Base-by-base conservation (phyloP, 176 grass and related monocot species). In the Olyra latifolia region DNA sequence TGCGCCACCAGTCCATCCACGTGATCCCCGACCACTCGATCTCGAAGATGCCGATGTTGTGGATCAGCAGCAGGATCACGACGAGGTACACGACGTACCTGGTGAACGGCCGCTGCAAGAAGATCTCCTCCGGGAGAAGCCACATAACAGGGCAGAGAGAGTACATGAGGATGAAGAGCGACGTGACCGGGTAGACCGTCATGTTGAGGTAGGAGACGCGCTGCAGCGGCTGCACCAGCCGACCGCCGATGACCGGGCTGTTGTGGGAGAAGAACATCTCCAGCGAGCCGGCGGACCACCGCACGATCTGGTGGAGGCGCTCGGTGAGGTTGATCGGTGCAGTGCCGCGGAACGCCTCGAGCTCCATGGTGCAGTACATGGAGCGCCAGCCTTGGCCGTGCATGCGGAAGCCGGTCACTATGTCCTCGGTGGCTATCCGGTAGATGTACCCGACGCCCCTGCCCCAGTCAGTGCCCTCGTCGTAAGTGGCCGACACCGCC, bases 351-450 rank as follows among this genome's bases (percentile, higher is more conserved):
- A 87, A 81, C 0, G 85, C 78, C 1, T 20, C 85, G 0, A 17
- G 78, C 10, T 87, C 71, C 2, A 75, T 16, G 70, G 70, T 17
- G 22, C 43, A 80, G 19, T 69, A 20, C 62, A 19, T 60, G 58
- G 84, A 87, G 28, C 16, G 4, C 84, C 84, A 87, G 0, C 84
- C 84, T 22, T 81, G 52, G 0, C 84, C 28, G 28, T 87, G 84
- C 3, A 75, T 11, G 19, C 78, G 77, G 28, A 81, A 87, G 11
- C 84, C 77, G 1, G 84, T 87, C 0, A 17, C 84, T 14, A 87
- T 63, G 20, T 87, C 84, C 11, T 87, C 84, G 4, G 84, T 87
- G 2, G 84, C 84, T 14, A 87, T 87, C 16, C 75, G 60, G 62
- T 87, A 87, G 25, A 87, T 59, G 49, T 50, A 87, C 15, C 84